Evolutionary conservation across 768 basidiomycete species (phyloP).

Genomic region (Pisolithus microcarpus): DNA sequence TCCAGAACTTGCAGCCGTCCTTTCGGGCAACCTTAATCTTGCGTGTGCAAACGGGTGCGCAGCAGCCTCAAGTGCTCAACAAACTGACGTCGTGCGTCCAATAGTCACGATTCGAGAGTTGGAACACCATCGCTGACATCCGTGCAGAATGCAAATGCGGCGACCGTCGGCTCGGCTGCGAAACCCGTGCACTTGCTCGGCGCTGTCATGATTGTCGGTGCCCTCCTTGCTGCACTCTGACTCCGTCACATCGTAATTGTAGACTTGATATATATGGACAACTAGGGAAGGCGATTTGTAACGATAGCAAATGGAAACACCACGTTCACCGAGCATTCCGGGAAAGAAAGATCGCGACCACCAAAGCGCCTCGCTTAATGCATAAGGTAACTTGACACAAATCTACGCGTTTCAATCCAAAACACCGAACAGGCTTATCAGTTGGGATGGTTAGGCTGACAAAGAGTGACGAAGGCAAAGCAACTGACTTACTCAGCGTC

Average conservation of each 20-base stretch:
- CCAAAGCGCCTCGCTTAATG: too few relatives aligned
- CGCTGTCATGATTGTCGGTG: conserved; percentile 14
- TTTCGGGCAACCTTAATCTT: conserved; percentile 20
- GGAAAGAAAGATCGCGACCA: too few relatives aligned
- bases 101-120: not conserved
- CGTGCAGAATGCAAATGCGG: conserved; percentile 14
- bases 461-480: too few relatives aligned
- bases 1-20: conserved; percentile 6
- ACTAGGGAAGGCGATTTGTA: too few relatives aligned
- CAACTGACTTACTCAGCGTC: too few relatives aligned
- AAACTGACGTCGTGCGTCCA: conserved; percentile 9
- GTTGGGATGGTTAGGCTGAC: too few relatives aligned
- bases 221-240: conserved; percentile 16
- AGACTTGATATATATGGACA: not conserved
- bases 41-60: conserved; percentile 19
- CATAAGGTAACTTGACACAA: too few relatives aligned
- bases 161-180: conserved; percentile 11
- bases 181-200: conserved; percentile 17
- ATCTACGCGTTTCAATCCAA: too few relatives aligned
- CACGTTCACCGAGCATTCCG: too few relatives aligned
- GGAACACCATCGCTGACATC: not conserved
- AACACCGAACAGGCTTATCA: too few relatives aligned
- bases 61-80: conserved; percentile 12
- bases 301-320: too few relatives aligned
- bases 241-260: not conserved